Evolutionary conservation across 306 rosid genomes (phyloP).

Genomic region (Prunus padus): DNA sequence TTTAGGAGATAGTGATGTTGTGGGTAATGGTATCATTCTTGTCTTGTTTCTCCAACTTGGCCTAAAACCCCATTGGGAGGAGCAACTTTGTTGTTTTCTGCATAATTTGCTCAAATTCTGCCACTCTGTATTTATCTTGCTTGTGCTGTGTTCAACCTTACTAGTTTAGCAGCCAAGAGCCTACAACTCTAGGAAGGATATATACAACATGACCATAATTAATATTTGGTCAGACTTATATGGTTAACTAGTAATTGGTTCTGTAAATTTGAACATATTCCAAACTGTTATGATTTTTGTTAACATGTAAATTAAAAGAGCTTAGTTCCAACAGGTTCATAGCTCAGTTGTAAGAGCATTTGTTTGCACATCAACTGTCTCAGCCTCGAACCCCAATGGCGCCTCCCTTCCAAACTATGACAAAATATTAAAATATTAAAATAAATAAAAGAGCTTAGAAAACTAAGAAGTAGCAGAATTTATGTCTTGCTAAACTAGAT

Average conservation of each 20-base stretch:
- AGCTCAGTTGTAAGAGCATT: too few relatives aligned
- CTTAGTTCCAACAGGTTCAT: too few relatives aligned
- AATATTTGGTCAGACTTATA: background rate
- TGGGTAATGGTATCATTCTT: conserved; percentile 10
- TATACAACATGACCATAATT: background rate
- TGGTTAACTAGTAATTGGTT: background rate
- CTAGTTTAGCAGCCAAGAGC: background rate
- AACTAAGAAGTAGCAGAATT: background rate
- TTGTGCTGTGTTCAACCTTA: conserved; percentile 14
- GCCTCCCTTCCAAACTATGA: too few relatives aligned
- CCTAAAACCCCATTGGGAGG: conserved; percentile 7
- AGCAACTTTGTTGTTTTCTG: conserved; percentile 4
- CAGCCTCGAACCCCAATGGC: too few relatives aligned
- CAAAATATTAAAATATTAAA: too few relatives aligned
- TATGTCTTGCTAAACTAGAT: background rate
- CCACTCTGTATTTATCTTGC: background rate
- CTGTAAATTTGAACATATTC: background rate
- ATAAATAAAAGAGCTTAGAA: background rate
- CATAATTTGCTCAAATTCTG: background rate
- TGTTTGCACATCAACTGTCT: too few relatives aligned
- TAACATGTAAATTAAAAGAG: background rate
- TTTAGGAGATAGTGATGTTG: conserved; percentile 19
- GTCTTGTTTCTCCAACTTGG: conserved; percentile 14
- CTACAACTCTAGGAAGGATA: background rate
- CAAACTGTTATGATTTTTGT: background rate